phyloP scores from a whole-genome alignment of 2,329 filamentous ascomycete species.

The Chaetomium sp. region DNA sequence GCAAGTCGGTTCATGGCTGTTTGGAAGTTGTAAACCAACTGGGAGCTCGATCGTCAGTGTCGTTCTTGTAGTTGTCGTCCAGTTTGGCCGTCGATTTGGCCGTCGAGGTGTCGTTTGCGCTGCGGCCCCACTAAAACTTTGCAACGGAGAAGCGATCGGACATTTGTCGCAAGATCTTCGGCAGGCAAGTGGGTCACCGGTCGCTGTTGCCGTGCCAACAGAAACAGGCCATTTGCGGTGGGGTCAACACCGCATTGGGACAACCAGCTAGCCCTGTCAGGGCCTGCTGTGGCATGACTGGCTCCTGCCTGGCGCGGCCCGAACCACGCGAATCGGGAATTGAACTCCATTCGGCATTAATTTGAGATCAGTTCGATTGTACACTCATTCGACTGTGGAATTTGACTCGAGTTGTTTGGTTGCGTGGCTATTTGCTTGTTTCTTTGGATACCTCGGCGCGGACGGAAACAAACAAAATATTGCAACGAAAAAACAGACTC shows the following conservation, averaged over 20 bases:
- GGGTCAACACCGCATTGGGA: slow-evolving; percentile 12
- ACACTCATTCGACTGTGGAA: too few species aligned
- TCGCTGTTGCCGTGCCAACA: slow-evolving; percentile 22
- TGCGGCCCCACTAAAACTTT: slow-evolving; percentile 10
- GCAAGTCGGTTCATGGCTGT: slow-evolving; percentile 9
- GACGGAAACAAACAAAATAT: too few species aligned
- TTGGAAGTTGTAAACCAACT: not conserved
- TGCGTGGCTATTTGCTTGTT: not conserved
- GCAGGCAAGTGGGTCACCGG: not conserved
- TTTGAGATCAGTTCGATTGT: too few species aligned
- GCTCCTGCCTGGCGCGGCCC: not conserved
- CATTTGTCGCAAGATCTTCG: not conserved
- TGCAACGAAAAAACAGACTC: too few species aligned
- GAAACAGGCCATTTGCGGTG: slow-evolving; percentile 10
- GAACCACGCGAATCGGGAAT: not conserved
- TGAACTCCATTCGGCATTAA: too few species aligned
- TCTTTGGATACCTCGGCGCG: slow-evolving; percentile 24
- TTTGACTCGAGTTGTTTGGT: too few species aligned
- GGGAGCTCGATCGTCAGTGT: too few species aligned
- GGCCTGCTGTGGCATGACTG: slow-evolving; percentile 1
- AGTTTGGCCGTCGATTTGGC: not conserved
- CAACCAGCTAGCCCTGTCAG: not conserved
- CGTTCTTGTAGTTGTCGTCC: not conserved
- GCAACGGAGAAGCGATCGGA: not conserved
- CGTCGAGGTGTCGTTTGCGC: not conserved